Percentiles rank a stretch among this genome's conserved stretches.
phyloP scores from a whole-genome alignment of 2,329 filamentous ascomycete species.

The Stagonosporopsis chrysanthemi region DNA sequence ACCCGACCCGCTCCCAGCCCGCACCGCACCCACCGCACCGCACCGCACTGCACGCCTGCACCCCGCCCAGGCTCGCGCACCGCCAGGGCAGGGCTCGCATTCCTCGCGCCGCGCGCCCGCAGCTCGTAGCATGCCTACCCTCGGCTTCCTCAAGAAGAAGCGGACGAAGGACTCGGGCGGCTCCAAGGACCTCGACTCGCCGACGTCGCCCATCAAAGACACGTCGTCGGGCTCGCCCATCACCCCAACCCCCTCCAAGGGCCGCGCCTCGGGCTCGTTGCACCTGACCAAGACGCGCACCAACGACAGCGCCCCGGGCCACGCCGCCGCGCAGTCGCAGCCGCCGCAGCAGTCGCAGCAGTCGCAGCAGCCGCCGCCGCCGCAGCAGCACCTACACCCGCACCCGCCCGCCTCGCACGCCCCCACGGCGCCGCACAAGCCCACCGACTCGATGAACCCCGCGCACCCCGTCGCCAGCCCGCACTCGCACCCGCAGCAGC shows the following conservation, averaged over 20 bases:
- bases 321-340: slow-evolving; percentile 21
- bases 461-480: slow-evolving; percentile 44
- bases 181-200: slow-evolving; percentile 68
- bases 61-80: slow-evolving; percentile 5
- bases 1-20: background rate
- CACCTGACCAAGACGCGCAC: slow-evolving; percentile 41
- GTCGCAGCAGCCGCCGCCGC: slow-evolving; percentile 8
- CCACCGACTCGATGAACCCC: slow-evolving; percentile 53
- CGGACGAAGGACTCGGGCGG: slow-evolving; percentile 85
- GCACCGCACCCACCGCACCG: background rate
- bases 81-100: slow-evolving; percentile 35
- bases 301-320: slow-evolving; percentile 34
- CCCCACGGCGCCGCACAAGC: slow-evolving; percentile 39
- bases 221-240: slow-evolving; percentile 56
- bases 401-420: slow-evolving; percentile 1
- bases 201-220: slow-evolving; percentile 71
- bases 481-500: slow-evolving; percentile 40
- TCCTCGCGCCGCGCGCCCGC: slow-evolving; percentile 13
- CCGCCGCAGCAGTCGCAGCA: background rate
- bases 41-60: background rate
- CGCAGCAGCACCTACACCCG: background rate
- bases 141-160: slow-evolving; percentile 98
- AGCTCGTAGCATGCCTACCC: slow-evolving; percentile 76
- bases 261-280: slow-evolving; percentile 41
- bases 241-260: slow-evolving; percentile 44